Base-by-base conservation (phyloP, 2,329 filamentous ascomycete genomes). In the Tolypocladium guangdongense region DNA sequence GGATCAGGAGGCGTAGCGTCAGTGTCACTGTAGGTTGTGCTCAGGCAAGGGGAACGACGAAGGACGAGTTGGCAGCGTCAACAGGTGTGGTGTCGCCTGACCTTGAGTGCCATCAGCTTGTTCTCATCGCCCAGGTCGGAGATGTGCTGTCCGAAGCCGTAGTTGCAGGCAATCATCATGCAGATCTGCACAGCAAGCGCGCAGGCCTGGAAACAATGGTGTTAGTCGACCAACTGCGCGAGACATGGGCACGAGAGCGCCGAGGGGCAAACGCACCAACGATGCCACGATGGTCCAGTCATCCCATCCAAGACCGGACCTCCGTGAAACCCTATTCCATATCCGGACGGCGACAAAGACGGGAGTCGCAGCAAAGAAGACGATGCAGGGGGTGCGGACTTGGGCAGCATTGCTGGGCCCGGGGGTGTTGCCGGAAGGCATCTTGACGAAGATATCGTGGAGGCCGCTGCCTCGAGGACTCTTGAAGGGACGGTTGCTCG, bases 71-170 rank as follows among this genome's bases (percentile, higher is more conserved):
- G 27, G 27, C 3, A 32, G 10, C 4, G 8, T 18, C 18, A 7
- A 32, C 11, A 45, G 12, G 2, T 10, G 41, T n/a, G 27, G 16
- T 20, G 7, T 8, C 7, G 16, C n/a, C 43, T 32, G 58, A 68
- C 68, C 62, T 71, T 69, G 32, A 75, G 60, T 3, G 71, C 65
- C 59, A 68, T 64, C 18, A 66, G 51, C 52, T 62, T 71, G 27
- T 74, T 66, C 1, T 64, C 54, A 7, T 47, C 52, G 0, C 67
- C 59, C 16, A 75, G 58, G 32, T 66, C 65, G 20, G 57, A 58
- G 24, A 72, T 66, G 39, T 74, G 73, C 46, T 70, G 66, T 1
- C 73, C 73, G 49, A 74, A 74, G 0, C 74, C 74, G 53, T 71
- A 70, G 20, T 66, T 56, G 38, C 69, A 73, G 0, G 73, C 66